A percentile compares a stretch with the other conserved stretches of the same genome.
These are phyloP conservation scores for Hordeum marinum DNA, from an alignment of 176 grass and related monocot species.

Conservation along the genomic window DNA sequence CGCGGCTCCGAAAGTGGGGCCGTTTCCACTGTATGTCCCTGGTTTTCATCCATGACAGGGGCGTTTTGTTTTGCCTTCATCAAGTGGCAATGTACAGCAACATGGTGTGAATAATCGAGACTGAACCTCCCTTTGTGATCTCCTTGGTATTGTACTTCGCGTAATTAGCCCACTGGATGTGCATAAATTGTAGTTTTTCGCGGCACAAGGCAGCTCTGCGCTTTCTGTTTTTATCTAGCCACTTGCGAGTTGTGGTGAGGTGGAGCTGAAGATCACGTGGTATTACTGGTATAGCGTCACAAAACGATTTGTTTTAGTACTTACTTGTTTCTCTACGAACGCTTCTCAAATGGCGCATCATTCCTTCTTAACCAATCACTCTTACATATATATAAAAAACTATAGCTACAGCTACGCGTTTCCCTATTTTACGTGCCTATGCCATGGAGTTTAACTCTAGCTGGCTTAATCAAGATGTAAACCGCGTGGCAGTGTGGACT, in stretches of 20 bases:
- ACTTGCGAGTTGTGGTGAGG: not conserved
- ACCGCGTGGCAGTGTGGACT: slow-evolving; percentile 25
- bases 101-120: not conserved
- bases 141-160: not conserved
- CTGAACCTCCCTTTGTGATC: not conserved
- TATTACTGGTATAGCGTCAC: not conserved
- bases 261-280: not conserved
- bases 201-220: too few species aligned
- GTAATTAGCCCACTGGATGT: too few species aligned
- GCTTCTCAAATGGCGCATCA: not conserved
- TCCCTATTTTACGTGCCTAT: not conserved
- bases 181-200: too few species aligned
- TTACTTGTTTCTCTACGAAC: not conserved
- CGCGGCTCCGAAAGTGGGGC: not conserved
- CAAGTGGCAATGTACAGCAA: not conserved
- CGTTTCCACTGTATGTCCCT: not conserved
- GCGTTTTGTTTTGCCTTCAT: not conserved
- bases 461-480: slow-evolving; percentile 20
- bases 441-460: not conserved
- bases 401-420: not conserved
- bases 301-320: not conserved
- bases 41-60: not conserved
- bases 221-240: too few species aligned
- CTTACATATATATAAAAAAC: not conserved
- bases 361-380: not conserved